Evolutionary conservation across 2,329 filamentous ascomycete genomes (phyloP).

Genomic region (Fusarium sp.): DNA sequence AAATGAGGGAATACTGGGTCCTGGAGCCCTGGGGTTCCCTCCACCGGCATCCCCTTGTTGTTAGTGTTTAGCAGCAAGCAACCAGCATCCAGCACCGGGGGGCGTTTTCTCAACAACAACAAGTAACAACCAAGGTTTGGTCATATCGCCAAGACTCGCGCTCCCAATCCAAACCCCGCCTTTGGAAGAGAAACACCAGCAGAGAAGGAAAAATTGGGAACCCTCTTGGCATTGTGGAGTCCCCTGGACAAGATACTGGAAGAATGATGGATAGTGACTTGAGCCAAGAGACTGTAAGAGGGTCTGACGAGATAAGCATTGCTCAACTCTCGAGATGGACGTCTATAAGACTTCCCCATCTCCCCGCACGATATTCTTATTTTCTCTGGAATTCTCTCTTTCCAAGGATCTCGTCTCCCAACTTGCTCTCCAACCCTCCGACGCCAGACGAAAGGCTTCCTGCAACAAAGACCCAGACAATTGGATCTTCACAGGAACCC

Average conservation of each 20-base stretch:
- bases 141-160: slow-evolving; percentile 44
- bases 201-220: slow-evolving; percentile 47
- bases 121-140: slow-evolving; percentile 38
- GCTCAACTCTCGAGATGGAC: slow-evolving; percentile 19
- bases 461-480: slow-evolving; percentile 19
- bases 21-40: slow-evolving; percentile 8
- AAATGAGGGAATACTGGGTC: slow-evolving; percentile 9
- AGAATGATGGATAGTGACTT: slow-evolving; percentile 33
- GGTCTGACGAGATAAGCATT: slow-evolving; percentile 37
- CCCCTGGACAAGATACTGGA: slow-evolving; percentile 21
- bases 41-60: slow-evolving; percentile 28
- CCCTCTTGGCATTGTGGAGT: slow-evolving; percentile 45
- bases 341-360: slow-evolving; percentile 46
- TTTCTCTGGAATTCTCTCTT: slow-evolving; percentile 18
- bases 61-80: slow-evolving; percentile 6
- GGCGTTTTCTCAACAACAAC: slow-evolving; percentile 36
- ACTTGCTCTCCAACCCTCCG: slow-evolving; percentile 31
- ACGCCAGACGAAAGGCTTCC: slow-evolving; percentile 45
- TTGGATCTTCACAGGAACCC: slow-evolving; percentile 34
- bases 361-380: slow-evolving; percentile 30
- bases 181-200: slow-evolving; percentile 39
- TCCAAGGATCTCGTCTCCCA: slow-evolving; percentile 26
- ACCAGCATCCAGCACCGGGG: slow-evolving; percentile 19
- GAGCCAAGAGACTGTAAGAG: slow-evolving; percentile 29
- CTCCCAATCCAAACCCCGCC: slow-evolving; percentile 44